Evolutionary conservation across 2,329 filamentous ascomycete species (phyloP).

Genomic region (Xylaria sp.): DNA sequence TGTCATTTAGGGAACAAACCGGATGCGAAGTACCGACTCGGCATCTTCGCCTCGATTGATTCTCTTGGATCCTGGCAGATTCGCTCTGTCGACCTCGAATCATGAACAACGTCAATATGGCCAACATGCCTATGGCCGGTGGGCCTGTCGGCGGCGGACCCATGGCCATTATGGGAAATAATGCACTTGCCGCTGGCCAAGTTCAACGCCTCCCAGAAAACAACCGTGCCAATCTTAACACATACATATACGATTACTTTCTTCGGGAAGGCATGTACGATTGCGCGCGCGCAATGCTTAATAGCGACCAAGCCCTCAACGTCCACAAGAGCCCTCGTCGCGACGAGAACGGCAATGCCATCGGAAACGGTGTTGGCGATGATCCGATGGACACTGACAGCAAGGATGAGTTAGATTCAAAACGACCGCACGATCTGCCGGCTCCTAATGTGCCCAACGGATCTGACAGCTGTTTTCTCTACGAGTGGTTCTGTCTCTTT

Average conservation of each 20-base stretch:
- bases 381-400: slow-evolving; percentile 84
- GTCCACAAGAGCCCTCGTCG: slow-evolving; percentile 74
- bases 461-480: slow-evolving; percentile 83
- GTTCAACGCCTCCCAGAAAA: slow-evolving; percentile 52
- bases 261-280: slow-evolving; percentile 86
- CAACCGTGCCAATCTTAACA: slow-evolving; percentile 74
- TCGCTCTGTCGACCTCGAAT: slow-evolving; percentile 52
- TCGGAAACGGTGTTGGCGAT: slow-evolving; percentile 75
- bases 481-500: slow-evolving; percentile 97
- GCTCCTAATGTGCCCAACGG: slow-evolving; percentile 73
- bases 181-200: slow-evolving; percentile 50
- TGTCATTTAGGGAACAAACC: slow-evolving; percentile 37
- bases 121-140: slow-evolving; percentile 74
- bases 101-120: slow-evolving; percentile 76
- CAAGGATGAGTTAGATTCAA: slow-evolving; percentile 79
- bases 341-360: slow-evolving; percentile 72
- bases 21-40: slow-evolving; percentile 45
- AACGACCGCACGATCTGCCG: slow-evolving; percentile 83
- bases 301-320: slow-evolving; percentile 73
- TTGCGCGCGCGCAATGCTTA: slow-evolving; percentile 78
- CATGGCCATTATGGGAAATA: slow-evolving; percentile 75
- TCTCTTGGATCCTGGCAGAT: slow-evolving; percentile 49
- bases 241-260: slow-evolving; percentile 93
- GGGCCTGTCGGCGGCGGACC: slow-evolving; percentile 69
- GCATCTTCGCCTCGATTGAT: slow-evolving; percentile 43